Percentiles rank a stretch among this genome's conserved stretches.
These are phyloP conservation scores for Saccharomycopsis hybrid DNA, from an alignment of 1,139 yeast genomes.

Conservation along the genomic window DNA sequence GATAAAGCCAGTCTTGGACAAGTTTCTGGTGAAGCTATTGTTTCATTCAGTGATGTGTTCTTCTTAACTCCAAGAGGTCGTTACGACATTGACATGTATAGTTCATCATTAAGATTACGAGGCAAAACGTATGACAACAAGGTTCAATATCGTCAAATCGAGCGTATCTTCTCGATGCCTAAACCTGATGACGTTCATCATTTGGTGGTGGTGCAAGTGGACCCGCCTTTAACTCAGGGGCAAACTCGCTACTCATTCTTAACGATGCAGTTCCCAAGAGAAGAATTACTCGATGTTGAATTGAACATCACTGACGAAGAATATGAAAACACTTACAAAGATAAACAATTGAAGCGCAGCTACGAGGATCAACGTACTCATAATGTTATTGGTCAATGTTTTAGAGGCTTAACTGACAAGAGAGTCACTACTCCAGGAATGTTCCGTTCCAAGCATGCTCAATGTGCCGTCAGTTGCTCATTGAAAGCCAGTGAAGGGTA, in stretches of 20 bases:
- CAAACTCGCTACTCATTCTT: slow-evolving; percentile 94
- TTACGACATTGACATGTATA: slow-evolving; percentile 92
- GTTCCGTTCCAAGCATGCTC: slow-evolving; percentile 63
- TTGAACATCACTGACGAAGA: slow-evolving; percentile 81
- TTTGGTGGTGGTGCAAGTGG: slow-evolving; percentile 79
- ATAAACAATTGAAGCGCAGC: slow-evolving; percentile 56
- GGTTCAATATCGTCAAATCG: slow-evolving; percentile 84
- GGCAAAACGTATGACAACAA: slow-evolving; percentile 98
- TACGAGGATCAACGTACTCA: slow-evolving; percentile 80
- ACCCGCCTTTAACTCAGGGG: slow-evolving; percentile 92
- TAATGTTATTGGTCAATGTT: slow-evolving; percentile 80
- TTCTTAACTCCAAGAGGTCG: slow-evolving; percentile 98
- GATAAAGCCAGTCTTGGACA: slow-evolving; percentile 96
- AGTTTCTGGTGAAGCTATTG: slow-evolving; percentile 95
- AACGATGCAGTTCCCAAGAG: slow-evolving; percentile 80
- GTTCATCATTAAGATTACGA: slow-evolving; percentile 79
- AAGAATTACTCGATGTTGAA: slow-evolving; percentile 89
- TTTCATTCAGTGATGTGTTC: slow-evolving; percentile 82
- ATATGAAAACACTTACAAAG: slow-evolving; percentile 69
- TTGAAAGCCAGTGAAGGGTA: slow-evolving; percentile 95
- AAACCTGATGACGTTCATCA: slow-evolving; percentile 93
- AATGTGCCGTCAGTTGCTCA: slow-evolving; percentile 86
- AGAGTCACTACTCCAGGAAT: slow-evolving; percentile 85
- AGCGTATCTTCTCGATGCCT: slow-evolving; percentile 85
- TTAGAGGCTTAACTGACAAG: slow-evolving; percentile 85